Percentiles rank a stretch among this genome's conserved stretches.
phyloP scores from a whole-genome alignment of 305 asterid species.

The Rubia tinctorum region DNA sequence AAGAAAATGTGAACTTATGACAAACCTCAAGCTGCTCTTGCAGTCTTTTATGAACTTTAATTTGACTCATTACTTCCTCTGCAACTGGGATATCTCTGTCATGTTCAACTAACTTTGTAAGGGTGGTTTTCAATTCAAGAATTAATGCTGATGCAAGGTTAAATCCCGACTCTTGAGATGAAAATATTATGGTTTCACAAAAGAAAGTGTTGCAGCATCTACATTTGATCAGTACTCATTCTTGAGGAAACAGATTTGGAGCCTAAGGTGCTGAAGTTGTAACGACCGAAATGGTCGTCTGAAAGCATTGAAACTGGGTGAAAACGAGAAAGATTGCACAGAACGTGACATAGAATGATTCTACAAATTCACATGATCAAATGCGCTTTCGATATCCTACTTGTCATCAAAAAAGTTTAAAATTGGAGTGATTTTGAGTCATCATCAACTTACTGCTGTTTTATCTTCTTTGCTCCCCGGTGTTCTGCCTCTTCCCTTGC shows the following conservation, averaged over 20 bases:
- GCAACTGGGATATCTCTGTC: slow-evolving; percentile 59
- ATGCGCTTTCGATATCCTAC: neutral
- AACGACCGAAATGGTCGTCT: slow-evolving; percentile 51
- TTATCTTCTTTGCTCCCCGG: slow-evolving; percentile 36
- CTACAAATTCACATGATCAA: neutral
- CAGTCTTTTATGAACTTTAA: slow-evolving; percentile 67
- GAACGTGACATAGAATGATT: too few relatives aligned
- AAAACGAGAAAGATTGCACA: neutral
- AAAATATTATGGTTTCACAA: neutral
- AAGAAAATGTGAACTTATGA: neutral
- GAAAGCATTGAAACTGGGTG: slow-evolving; percentile 1
- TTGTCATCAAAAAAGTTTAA: neutral
- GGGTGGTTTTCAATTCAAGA: neutral
- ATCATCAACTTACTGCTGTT: slow-evolving; percentile 42
- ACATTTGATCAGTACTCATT: slow-evolving; percentile 53
- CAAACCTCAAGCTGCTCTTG: slow-evolving; percentile 84
- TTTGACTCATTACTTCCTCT: slow-evolving; percentile 58
- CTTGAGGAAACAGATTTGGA: slow-evolving; percentile 48
- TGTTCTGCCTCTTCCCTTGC: slow-evolving; percentile 43
- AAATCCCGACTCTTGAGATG: neutral
- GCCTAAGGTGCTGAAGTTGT: slow-evolving; percentile 39
- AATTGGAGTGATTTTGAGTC: neutral
- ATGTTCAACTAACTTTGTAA: slow-evolving; percentile 1
- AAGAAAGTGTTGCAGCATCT: slow-evolving; percentile 1
- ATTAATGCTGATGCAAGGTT: slow-evolving; percentile 4